Evolutionary conservation across 2,329 filamentous ascomycete genomes (phyloP).

Genomic region (Colletotrichum gigasporum): DNA sequence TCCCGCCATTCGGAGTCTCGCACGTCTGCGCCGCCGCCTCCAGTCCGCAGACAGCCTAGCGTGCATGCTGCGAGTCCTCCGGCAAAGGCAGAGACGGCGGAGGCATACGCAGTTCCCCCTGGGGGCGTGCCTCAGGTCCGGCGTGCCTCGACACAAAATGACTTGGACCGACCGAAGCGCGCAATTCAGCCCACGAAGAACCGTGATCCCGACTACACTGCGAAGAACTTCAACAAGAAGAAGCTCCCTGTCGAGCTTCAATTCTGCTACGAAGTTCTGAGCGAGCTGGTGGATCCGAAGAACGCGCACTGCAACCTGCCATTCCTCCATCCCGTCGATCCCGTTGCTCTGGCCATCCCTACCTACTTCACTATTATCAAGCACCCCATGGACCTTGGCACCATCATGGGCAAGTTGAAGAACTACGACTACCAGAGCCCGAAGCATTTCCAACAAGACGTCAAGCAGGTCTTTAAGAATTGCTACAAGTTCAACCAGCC

Average conservation of each 20-base stretch:
- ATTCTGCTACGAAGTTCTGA: constrained; percentile 85
- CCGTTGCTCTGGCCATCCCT: constrained; percentile 92
- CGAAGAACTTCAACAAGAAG: constrained; percentile 86
- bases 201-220: constrained; percentile 89
- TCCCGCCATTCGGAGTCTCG: constrained; percentile 57
- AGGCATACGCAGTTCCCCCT: constrained; percentile 78
- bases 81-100: constrained; percentile 41
- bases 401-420: constrained; percentile 81
- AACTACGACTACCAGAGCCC: constrained; percentile 81
- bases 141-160: constrained; percentile 81
- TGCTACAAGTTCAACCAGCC: constrained; percentile 89
- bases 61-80: constrained; percentile 47
- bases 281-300: constrained; percentile 80
- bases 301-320: constrained; percentile 74
- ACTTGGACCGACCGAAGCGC: constrained; percentile 85
- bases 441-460: constrained; percentile 87
- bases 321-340: constrained; percentile 88
- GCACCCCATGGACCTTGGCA: constrained; percentile 93
- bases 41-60: constrained; percentile 40
- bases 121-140: constrained; percentile 85
- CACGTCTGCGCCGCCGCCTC: constrained; percentile 42
- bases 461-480: constrained; percentile 86
- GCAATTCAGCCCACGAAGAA: constrained; percentile 92
- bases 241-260: constrained; percentile 88
- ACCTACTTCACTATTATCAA: constrained; percentile 94